phyloP scores from a whole-genome alignment of 192 early-diverging fungal species.

The Coemansia sp. region DNA sequence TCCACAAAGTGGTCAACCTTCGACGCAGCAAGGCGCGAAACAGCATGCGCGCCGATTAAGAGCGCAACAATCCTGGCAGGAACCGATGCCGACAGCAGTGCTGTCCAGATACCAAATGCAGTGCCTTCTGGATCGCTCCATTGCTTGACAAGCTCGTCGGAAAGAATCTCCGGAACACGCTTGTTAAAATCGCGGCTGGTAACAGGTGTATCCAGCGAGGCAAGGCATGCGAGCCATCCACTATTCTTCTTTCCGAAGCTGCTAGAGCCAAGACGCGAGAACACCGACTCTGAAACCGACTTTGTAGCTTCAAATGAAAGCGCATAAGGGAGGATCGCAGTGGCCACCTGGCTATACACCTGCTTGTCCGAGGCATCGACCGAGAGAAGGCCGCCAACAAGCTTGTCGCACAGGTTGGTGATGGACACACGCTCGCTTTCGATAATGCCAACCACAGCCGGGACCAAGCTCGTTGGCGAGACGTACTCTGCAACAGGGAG shows the following conservation, averaged over 20 bases:
- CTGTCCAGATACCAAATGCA: conserved; percentile 12
- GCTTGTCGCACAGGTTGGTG: conserved; percentile 1
- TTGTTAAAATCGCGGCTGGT: conserved; percentile 13
- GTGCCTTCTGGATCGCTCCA: not conserved
- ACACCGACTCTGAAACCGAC: conserved; percentile 16
- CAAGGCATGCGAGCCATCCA: conserved; percentile 34
- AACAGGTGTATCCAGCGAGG: not conserved
- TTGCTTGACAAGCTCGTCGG: conserved; percentile 16
- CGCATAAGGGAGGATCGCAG: conserved; percentile 30
- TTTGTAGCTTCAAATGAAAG: not conserved
- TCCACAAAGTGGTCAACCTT: conserved; percentile 7
- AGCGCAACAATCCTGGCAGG: conserved; percentile 19
- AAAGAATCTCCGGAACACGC: conserved; percentile 10
- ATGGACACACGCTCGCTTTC: conserved; percentile 23
- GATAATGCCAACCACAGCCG: conserved; percentile 24
- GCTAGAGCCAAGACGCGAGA: conserved; percentile 12
- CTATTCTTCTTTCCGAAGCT: conserved; percentile 3
- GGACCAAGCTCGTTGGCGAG: conserved; percentile 10
- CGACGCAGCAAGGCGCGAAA: conserved; percentile 11
- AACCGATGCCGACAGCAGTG: conserved; percentile 1
- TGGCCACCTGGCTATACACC: conserved; percentile 6
- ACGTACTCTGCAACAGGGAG: conserved; percentile 22
- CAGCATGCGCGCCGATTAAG: conserved; percentile 31
- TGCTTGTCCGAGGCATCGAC: conserved; percentile 10
- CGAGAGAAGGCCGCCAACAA: conserved; percentile 18